Percentiles rank a stretch among this genome's conserved stretches.
Conservation (phyloP, 768 basidiomycete species). For the Suillus tomentosus region DNA sequence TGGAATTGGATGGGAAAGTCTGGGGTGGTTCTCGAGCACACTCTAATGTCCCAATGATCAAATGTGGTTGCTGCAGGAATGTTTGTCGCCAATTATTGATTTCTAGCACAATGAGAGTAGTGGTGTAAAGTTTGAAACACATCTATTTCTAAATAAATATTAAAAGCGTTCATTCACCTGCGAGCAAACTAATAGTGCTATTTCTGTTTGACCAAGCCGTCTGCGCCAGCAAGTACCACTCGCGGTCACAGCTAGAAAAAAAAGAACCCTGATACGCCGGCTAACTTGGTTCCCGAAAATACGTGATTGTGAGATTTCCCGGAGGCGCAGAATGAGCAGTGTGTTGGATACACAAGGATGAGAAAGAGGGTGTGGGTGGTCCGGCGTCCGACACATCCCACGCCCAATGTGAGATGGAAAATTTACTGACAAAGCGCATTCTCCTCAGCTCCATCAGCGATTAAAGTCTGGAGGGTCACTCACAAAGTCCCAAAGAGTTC, state of each 20-base stretch:
- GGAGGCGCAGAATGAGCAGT: conserved; percentile 10
- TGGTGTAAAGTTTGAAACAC: background rate
- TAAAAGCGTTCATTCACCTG: conserved; percentile 5
- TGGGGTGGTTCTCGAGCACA: conserved; percentile 62
- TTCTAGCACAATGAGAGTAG: conserved; percentile 1
- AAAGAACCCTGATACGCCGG: conserved; percentile 13
- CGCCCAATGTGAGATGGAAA: conserved; percentile 9
- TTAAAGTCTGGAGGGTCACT: conserved; percentile 17
- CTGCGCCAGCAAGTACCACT: conserved; percentile 12
- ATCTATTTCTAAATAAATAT: conserved; percentile 16
- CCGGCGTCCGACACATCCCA: conserved; percentile 11
- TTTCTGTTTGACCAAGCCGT: conserved; percentile 15
- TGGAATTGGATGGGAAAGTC: conserved; percentile 89
- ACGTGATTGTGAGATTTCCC: conserved; percentile 1
- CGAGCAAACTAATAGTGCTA: conserved; percentile 19
- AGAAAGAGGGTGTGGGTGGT: conserved; percentile 10
- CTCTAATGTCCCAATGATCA: conserved; percentile 21
- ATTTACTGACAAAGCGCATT: conserved; percentile 25
- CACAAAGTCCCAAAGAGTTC: conserved; percentile 73
- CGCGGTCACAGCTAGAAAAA: conserved; percentile 7
- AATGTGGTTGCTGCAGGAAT: background rate
- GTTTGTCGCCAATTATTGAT: background rate
- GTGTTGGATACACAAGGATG: conserved; percentile 14
- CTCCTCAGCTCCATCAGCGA: conserved; percentile 9
- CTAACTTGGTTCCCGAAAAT: conserved; percentile 12